Conservation (phyloP, 2,329 filamentous ascomycete species). For the Xylaria sp. region DNA sequence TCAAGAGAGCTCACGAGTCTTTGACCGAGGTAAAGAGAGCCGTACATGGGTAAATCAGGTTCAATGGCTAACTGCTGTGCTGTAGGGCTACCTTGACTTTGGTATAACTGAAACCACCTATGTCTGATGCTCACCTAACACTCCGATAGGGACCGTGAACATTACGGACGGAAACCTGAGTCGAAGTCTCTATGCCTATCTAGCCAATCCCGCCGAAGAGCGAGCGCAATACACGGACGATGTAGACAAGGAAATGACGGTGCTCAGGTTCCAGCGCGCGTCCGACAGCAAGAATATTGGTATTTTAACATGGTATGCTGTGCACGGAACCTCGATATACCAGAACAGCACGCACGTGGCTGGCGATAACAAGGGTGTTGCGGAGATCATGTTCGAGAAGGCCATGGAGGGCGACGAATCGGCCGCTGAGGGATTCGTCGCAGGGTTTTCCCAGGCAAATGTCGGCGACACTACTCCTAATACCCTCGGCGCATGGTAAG, state of each 20-base stretch:
- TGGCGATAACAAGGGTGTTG: conserved; percentile 92
- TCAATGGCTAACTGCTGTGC: conserved; percentile 26
- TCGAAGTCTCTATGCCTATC: conserved; percentile 80
- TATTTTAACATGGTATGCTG: conserved; percentile 87
- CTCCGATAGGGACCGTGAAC: conserved; percentile 47
- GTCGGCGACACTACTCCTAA: conserved; percentile 91
- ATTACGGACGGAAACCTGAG: conserved; percentile 78
- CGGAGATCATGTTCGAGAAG: conserved; percentile 80
- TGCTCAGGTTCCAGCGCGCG: conserved; percentile 73
- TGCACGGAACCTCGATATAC: conserved; percentile 87
- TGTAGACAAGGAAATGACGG: conserved; percentile 75
- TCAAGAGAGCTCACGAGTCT: conserved; percentile 75
- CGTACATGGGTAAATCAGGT: neutral
- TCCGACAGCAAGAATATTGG: conserved; percentile 75
- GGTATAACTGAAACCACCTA: conserved; percentile 9
- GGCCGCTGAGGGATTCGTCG: conserved; percentile 71
- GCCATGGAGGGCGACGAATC: conserved; percentile 56
- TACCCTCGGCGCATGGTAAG: conserved; percentile 70
- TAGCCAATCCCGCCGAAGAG: conserved; percentile 78
- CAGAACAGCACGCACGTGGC: conserved; percentile 88
- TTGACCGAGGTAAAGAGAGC: conserved; percentile 49
- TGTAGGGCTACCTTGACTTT: conserved; percentile 27
- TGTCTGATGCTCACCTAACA: conserved; percentile 12
- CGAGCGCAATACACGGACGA: conserved; percentile 64
- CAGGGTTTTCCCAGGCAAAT: conserved; percentile 88